These are phyloP conservation scores for Platanthera guangdongensis DNA, from an alignment of 106 monocot genomes.

Conservation along the genomic window DNA sequence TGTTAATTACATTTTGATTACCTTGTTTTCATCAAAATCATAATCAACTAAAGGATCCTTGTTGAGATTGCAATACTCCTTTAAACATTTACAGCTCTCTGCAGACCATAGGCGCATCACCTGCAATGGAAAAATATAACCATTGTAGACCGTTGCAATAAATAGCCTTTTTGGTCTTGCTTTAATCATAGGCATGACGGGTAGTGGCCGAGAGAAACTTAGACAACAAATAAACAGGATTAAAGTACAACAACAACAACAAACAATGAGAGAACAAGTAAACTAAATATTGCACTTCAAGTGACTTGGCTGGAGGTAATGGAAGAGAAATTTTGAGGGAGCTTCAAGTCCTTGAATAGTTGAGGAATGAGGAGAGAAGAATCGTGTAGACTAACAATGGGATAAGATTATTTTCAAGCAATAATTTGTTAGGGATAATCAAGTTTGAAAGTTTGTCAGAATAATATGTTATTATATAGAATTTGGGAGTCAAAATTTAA, in stretches of 20 bases:
- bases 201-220: neutral
- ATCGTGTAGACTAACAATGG: neutral
- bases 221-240: neutral
- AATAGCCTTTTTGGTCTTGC: neutral
- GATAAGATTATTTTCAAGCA: too few relatives aligned
- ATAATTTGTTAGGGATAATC: too few relatives aligned
- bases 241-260: neutral
- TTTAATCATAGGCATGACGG: neutral
- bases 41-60: conserved; percentile 43
- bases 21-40: conserved; percentile 95
- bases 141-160: neutral
- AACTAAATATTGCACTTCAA: neutral
- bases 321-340: neutral
- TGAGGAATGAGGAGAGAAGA: neutral
- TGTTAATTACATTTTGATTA: conserved; percentile 5
- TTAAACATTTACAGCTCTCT: conserved; percentile 56
- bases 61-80: conserved; percentile 45
- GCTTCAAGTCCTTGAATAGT: neutral
- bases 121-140: conserved; percentile 18
- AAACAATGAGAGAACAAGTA: neutral
- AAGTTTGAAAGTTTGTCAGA: too few relatives aligned
- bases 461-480: too few relatives aligned
- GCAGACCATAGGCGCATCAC: conserved; percentile 73
- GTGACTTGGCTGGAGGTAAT: neutral
- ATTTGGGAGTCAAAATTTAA: too few relatives aligned